Conservation (phyloP, 1,139 yeast genomes). For the Blastobotrys aristatus region DNA sequence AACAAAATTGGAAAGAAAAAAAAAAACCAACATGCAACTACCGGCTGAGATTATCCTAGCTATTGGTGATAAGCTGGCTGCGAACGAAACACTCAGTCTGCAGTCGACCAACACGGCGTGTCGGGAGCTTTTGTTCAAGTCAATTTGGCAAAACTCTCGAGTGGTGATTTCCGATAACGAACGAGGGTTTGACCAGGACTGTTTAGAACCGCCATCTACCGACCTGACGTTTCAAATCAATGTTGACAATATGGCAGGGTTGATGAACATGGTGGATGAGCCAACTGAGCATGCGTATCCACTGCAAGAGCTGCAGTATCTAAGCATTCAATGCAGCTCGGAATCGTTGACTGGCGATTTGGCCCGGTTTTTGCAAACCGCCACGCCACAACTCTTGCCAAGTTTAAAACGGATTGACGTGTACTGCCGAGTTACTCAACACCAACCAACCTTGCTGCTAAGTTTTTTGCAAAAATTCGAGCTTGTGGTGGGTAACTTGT, state of each 20-base stretch:
- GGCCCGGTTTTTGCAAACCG: neutral
- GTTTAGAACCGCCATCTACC: constrained; percentile 4
- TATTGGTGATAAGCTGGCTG: neutral
- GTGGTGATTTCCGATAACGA: constrained; percentile 6
- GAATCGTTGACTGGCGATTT: constrained; percentile 2
- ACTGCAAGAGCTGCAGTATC: constrained; percentile 8
- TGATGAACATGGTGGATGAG: neutral
- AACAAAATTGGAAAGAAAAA: too few species aligned
- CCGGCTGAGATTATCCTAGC: constrained; percentile 7
- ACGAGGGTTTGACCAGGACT: constrained; percentile 8
- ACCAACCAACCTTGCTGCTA: constrained; percentile 5
- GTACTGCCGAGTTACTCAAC: neutral
- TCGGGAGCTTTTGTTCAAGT: neutral
- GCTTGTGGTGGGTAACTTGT: constrained; percentile 2
- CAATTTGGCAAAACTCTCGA: constrained; percentile 1
- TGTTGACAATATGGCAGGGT: neutral
- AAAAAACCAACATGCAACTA: neutral
- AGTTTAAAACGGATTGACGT: constrained; percentile 8
- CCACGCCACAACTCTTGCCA: neutral
- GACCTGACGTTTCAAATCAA: neutral
- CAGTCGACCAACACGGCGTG: neutral
- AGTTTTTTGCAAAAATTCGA: constrained; percentile 6
- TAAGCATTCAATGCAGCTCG: constrained; percentile 3
- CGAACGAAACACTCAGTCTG: neutral
- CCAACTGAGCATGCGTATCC: neutral